Conservation (phyloP, 1,284 basidiomycete species). For the Laetiporus sulphureus region DNA sequence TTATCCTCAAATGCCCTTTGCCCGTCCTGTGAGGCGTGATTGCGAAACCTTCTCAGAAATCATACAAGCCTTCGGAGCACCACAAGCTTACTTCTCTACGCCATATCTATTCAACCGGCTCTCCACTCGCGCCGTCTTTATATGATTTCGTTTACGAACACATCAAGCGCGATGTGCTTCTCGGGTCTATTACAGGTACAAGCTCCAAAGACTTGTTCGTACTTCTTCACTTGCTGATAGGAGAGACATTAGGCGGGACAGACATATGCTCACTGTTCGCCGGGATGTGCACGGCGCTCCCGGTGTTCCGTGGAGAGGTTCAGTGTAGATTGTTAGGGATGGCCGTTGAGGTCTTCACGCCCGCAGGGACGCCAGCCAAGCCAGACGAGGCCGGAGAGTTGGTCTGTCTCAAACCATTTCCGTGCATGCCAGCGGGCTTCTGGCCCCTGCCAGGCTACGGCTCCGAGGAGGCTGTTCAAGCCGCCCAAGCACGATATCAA, state of each 20-base stretch:
- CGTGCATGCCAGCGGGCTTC: slow-evolving; percentile 81
- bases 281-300: slow-evolving; percentile 72
- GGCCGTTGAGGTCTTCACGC: slow-evolving; percentile 54
- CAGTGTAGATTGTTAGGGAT: slow-evolving; percentile 84
- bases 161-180: slow-evolving; percentile 60
- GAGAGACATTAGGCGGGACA: slow-evolving; percentile 53
- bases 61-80: slow-evolving; percentile 58
- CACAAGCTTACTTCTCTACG: slow-evolving; percentile 56
- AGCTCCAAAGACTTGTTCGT: background rate
- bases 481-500: slow-evolving; percentile 58
- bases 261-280: slow-evolving; percentile 88
- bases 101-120: slow-evolving; percentile 82
- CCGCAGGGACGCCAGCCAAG: slow-evolving; percentile 36
- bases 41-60: slow-evolving; percentile 37
- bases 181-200: slow-evolving; percentile 76
- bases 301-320: slow-evolving; percentile 82
- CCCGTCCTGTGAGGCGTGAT: slow-evolving; percentile 6
- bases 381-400: slow-evolving; percentile 56
- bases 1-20: slow-evolving; percentile 4
- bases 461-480: slow-evolving; percentile 46
- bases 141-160: slow-evolving; percentile 78
- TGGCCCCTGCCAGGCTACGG: slow-evolving; percentile 74
- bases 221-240: background rate
- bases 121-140: slow-evolving; percentile 67
- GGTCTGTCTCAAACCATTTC: slow-evolving; percentile 78